Conservation (phyloP, 176 grass and related monocot genomes). For the Ensete glaucum region DNA sequence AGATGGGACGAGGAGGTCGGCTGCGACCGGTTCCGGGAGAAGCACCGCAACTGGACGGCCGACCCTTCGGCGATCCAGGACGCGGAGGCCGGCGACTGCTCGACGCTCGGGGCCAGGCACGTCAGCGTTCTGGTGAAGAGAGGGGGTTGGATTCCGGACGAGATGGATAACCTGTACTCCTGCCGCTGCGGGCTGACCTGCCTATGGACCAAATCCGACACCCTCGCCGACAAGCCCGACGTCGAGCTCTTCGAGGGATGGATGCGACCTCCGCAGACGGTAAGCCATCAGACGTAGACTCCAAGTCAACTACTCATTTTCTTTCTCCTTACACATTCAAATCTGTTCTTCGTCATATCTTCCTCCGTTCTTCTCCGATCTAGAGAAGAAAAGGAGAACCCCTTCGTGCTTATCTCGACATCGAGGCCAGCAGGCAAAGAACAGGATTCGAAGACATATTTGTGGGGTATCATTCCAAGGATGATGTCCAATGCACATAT, state of each 20-base stretch:
- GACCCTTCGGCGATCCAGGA: neutral
- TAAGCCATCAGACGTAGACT: slow-evolving; percentile 1
- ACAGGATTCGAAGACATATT: slow-evolving; percentile 86
- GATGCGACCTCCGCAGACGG: slow-evolving; percentile 48
- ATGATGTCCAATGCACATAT: slow-evolving; percentile 93
- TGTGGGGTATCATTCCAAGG: slow-evolving; percentile 75
- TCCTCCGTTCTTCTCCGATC: neutral
- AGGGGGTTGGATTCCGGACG: slow-evolving; percentile 93
- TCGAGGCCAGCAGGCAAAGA: slow-evolving; percentile 67
- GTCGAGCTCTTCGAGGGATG: slow-evolving; percentile 59
- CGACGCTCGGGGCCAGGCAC: slow-evolving; percentile 30
- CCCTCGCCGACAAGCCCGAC: slow-evolving; percentile 54
- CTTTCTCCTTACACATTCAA: neutral
- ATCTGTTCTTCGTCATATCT: too few species aligned
- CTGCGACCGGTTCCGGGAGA: slow-evolving; percentile 49
- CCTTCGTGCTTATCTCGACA: slow-evolving; percentile 69
- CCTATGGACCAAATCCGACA: slow-evolving; percentile 69
- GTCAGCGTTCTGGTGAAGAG: slow-evolving; percentile 65
- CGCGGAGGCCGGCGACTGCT: slow-evolving; percentile 19
- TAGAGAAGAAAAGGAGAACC: slow-evolving; percentile 81
- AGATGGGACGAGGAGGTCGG: slow-evolving; percentile 57
- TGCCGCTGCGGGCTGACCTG: slow-evolving; percentile 72
- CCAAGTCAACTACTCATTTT: neutral
- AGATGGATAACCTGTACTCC: slow-evolving; percentile 66
- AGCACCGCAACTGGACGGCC: slow-evolving; percentile 25